Percentiles rank a stretch among this genome's conserved stretches.
These are phyloP conservation scores for Talaromyces sp. DNA, from an alignment of 2,329 filamentous ascomycete species.

Conservation along the genomic window DNA sequence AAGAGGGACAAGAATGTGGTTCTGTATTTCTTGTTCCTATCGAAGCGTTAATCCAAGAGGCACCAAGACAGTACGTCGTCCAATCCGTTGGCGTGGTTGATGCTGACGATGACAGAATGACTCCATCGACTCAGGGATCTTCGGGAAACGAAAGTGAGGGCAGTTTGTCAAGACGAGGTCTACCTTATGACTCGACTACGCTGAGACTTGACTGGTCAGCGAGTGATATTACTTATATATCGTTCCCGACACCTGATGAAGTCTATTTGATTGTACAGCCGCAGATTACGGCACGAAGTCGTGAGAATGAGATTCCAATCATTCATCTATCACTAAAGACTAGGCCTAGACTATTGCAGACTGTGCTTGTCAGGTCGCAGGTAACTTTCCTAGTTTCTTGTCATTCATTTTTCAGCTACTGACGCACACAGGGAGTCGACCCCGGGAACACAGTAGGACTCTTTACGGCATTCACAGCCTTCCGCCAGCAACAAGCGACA, in stretches of 20 bases:
- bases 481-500: slow-evolving; percentile 17
- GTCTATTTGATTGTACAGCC: slow-evolving; percentile 12
- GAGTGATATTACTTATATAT: slow-evolving; percentile 11
- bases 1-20: slow-evolving; percentile 11
- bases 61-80: not conserved
- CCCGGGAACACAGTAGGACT: slow-evolving; percentile 23
- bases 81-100: not conserved
- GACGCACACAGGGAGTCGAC: not conserved
- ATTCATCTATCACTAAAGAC: slow-evolving; percentile 3
- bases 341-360: not conserved
- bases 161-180: not conserved
- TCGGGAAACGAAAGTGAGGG: not conserved
- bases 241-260: slow-evolving; percentile 6
- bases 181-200: not conserved
- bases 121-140: not conserved
- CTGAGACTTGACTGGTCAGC: slow-evolving; percentile 7
- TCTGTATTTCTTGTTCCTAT: slow-evolving; percentile 8
- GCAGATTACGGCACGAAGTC: slow-evolving; percentile 8
- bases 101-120: not conserved
- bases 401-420: not conserved
- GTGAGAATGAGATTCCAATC: slow-evolving; percentile 10
- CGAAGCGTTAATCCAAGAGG: not conserved
- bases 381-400: not conserved
- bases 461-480: slow-evolving; percentile 27
- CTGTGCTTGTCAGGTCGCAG: slow-evolving; percentile 5